Conservation (phyloP, 768 basidiomycete genomes). For the Pleurotus tuber-regium region DNA sequence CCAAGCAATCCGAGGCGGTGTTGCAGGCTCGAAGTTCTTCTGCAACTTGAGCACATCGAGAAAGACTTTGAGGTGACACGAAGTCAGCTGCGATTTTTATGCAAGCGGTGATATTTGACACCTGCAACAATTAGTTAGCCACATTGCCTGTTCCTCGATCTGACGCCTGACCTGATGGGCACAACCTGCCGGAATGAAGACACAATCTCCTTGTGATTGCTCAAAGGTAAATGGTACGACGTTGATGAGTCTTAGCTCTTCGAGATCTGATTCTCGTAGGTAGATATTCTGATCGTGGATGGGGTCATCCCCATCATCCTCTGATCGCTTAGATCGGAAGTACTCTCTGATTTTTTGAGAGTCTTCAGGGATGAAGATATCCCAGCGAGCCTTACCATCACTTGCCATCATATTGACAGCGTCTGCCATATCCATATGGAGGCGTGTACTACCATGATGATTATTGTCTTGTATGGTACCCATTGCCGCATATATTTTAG, state of each 20-base stretch:
- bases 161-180: constrained; percentile 15
- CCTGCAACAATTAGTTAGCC: neutral
- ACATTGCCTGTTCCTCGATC: neutral
- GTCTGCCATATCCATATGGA: constrained; percentile 6
- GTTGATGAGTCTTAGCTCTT: constrained; percentile 13
- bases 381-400: constrained; percentile 3
- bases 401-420: constrained; percentile 9
- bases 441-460: constrained; percentile 3
- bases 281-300: neutral
- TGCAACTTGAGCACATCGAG: neutral
- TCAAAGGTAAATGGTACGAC: constrained; percentile 62
- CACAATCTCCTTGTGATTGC: constrained; percentile 70
- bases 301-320: neutral
- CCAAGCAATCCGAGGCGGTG: neutral
- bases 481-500: constrained; percentile 74
- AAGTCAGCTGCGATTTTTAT: constrained; percentile 7
- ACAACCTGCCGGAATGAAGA: constrained; percentile 64
- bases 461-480: constrained; percentile 29
- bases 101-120: neutral
- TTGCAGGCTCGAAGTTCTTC: neutral
- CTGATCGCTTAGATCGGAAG: constrained; percentile 5
- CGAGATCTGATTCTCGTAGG: neutral
- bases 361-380: neutral
- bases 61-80: neutral
- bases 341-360: constrained; percentile 26